Evolutionary conservation across 2,329 filamentous ascomycete genomes (phyloP), one percentile per base, ranked within the genome.

Genomic region (Helotiales sp.): DNA sequence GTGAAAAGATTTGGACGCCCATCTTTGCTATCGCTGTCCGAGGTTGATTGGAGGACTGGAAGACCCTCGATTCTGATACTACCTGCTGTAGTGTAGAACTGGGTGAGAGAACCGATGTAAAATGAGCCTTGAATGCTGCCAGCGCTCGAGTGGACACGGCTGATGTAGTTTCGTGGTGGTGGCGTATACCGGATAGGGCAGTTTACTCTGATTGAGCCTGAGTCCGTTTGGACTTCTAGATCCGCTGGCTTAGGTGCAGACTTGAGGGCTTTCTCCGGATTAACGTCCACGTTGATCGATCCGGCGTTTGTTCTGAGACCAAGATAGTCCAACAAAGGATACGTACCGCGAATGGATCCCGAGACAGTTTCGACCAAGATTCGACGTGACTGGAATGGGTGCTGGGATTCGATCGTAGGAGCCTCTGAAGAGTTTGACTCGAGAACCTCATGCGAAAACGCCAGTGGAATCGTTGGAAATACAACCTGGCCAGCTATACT

Each of bases 111-210:
- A 4, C 68, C 68, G 7, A 69, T 24, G 25, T 68, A 69, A 24
- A 58, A 71, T 12, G 59, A 55, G 6, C 69, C 69, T 19, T 27
- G 27, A 6, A 71, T 67, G 17, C 36, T 53, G 1, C 67, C 68
- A 7, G 67, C 63, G 19, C 30, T 56, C 13, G 69, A 65, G n/a
- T 61, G 54, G 2, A 69, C 62, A 12, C 54, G 55, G 5, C 68
- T 70, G 25, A 65, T 63, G 49, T 71, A 70, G 31, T 70, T 63
- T 34, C 69, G 64, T n/a, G 62, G 57, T 10, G 65, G 65, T 13
- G 66, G 64, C 15, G 29, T 52, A 40, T 62, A 64, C 9, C 34
- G 31, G 42, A 69, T 17, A 19, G 66, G 61, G 24, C 66, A 51
- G 40, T 61, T 55, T 30, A 67, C 63, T 8, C 62, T 36, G 25